A percentile compares a stretch with the other conserved stretches of the same genome.
These are phyloP conservation scores for Delitschia confertaspora DNA, from an alignment of 495 filamentous ascomycete species.

Conservation along the genomic window DNA sequence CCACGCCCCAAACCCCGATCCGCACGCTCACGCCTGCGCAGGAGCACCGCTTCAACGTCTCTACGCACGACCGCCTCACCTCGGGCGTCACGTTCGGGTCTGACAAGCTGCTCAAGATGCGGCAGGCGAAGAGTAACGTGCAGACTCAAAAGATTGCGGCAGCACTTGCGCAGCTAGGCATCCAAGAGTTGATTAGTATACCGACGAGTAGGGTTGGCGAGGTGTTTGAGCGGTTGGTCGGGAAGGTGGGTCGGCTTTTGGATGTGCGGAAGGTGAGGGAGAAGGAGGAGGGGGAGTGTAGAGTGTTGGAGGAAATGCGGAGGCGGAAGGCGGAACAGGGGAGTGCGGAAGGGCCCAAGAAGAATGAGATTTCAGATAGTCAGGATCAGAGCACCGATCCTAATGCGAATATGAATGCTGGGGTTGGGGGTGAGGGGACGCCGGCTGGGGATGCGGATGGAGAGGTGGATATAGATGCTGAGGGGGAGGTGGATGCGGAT, in stretches of 20 bases:
- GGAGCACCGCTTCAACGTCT: constrained; percentile 70
- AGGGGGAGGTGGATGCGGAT: constrained; percentile 14
- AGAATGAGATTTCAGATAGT: constrained; percentile 7
- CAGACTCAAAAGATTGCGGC: constrained; percentile 73
- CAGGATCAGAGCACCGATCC: constrained; percentile 13
- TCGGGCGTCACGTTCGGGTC: constrained; percentile 68
- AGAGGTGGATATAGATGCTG: constrained; percentile 7
- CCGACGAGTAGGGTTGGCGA: constrained; percentile 72
- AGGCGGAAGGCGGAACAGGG: constrained; percentile 17
- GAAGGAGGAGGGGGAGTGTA: constrained; percentile 77
- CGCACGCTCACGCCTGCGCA: constrained; percentile 64
- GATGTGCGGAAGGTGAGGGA: constrained; percentile 77
- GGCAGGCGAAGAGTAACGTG: constrained; percentile 70
- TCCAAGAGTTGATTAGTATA: constrained; percentile 71
- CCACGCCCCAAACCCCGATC: constrained; percentile 40
- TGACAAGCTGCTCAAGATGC: constrained; percentile 72
- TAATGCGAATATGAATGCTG: constrained; percentile 13
- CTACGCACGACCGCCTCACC: constrained; percentile 76
- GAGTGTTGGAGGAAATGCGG: constrained; percentile 50
- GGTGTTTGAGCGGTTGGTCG: constrained; percentile 72
- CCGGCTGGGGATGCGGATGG: constrained; percentile 9
- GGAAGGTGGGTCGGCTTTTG: constrained; percentile 61
- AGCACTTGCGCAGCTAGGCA: constrained; percentile 67
- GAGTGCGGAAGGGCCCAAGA: constrained; percentile 12
- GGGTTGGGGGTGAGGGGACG: constrained; percentile 21